Evolutionary conservation across 139 green algal genomes (phyloP).

Genomic region (Micractinium sp.): DNA sequence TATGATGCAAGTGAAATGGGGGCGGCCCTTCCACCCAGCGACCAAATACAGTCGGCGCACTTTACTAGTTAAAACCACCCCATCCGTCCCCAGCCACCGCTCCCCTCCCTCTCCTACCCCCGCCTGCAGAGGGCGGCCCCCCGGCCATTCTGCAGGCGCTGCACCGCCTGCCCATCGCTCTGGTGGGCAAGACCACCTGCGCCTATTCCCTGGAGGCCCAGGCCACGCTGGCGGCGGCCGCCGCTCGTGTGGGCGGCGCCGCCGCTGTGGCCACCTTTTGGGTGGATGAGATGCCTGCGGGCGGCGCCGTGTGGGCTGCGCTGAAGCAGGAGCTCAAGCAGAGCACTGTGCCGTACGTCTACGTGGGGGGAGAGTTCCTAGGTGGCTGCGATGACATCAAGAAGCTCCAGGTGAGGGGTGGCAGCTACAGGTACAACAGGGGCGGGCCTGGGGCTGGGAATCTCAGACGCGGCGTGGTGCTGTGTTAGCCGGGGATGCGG

Average conservation of each 20-base stretch:
- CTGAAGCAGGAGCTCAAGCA: slow-evolving; percentile 27
- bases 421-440: too few species aligned
- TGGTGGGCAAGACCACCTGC: slow-evolving; percentile 15
- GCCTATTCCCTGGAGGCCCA: slow-evolving; percentile 16
- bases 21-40: too few species aligned
- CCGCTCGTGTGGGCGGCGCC: slow-evolving; percentile 5
- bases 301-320: not conserved
- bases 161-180: slow-evolving; percentile 1
- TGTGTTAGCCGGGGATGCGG: too few species aligned
- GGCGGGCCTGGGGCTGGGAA: too few species aligned
- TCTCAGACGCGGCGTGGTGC: too few species aligned
- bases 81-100: too few species aligned
- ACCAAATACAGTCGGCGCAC: not conserved
- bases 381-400: slow-evolving; percentile 34
- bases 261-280: slow-evolving; percentile 2
- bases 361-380: slow-evolving; percentile 17
- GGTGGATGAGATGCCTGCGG: not conserved
- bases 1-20: not conserved
- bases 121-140: slow-evolving; percentile 7
- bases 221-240: slow-evolving; percentile 12
- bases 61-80: too few species aligned
- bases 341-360: slow-evolving; percentile 31
- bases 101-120: not conserved
- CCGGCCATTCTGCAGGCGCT: not conserved
- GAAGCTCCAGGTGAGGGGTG: not conserved